Percentiles rank a stretch among this genome's conserved stretches.
Evolutionary conservation across 164 flowering plant genomes (phyloP).

Genomic region (Sedum album): DNA sequence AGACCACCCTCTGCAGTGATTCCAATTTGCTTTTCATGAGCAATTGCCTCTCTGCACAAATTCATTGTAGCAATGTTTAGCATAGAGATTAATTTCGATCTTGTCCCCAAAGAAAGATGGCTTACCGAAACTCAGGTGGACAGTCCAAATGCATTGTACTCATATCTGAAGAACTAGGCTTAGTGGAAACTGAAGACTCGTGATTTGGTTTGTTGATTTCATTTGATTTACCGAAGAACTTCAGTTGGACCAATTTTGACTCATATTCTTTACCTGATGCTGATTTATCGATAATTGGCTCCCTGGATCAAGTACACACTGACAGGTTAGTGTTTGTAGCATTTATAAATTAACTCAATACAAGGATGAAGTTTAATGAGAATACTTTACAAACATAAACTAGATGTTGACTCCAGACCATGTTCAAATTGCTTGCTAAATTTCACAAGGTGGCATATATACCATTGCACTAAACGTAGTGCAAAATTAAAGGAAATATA

Average conservation of each 20-base stretch:
- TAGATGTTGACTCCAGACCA: not conserved
- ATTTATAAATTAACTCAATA: not conserved
- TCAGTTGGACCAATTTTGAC: constrained; percentile 15
- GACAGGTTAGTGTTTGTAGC: not conserved
- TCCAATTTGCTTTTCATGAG: constrained; percentile 18
- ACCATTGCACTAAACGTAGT: not conserved
- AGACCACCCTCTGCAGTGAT: constrained; percentile 16
- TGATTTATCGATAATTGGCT: constrained; percentile 12
- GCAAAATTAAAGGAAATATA: not conserved
- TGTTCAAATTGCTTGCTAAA: not conserved
- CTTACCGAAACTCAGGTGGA: constrained; percentile 25
- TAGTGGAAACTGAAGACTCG: not conserved
- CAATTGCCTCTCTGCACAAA: constrained; percentile 21
- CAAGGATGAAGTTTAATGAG: too few relatives aligned
- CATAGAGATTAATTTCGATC: not conserved
- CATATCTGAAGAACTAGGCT: not conserved
- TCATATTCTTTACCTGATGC: constrained; percentile 17
- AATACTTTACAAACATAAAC: not conserved
- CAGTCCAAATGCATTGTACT: constrained; percentile 11
- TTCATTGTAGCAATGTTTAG: constrained; percentile 2
- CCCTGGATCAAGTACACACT: constrained; percentile 25
- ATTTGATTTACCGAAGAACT: constrained; percentile 18
- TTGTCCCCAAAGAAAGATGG: constrained; percentile 2
- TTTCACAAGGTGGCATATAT: not conserved
- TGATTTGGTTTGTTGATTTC: constrained; percentile 12